These are phyloP conservation scores for Marasmius tenuissimus DNA, from an alignment of 1,284 basidiomycete species.

Conservation along the genomic window DNA sequence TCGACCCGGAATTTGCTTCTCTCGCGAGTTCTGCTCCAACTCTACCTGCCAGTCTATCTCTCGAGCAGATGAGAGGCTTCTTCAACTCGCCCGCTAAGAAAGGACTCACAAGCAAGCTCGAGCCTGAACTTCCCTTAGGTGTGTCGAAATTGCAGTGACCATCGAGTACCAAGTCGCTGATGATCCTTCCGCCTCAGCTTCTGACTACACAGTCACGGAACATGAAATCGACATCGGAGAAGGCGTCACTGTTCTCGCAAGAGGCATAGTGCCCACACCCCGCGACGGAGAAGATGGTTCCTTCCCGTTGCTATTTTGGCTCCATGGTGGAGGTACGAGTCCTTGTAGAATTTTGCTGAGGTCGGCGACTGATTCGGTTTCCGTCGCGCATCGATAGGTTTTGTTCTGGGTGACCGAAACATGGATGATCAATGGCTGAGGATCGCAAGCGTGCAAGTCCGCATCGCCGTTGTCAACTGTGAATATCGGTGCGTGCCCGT, in stretches of 20 bases:
- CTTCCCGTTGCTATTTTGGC: conserved; percentile 14
- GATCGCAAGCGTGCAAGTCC: not conserved
- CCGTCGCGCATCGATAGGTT: not conserved
- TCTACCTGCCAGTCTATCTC: no score
- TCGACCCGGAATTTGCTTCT: no score
- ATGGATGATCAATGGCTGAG: not conserved
- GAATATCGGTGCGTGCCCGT: conserved; percentile 11
- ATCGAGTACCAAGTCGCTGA: no score
- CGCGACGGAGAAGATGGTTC: not conserved
- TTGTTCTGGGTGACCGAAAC: not conserved
- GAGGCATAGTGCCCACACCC: not conserved
- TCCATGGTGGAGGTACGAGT: conserved; percentile 13
- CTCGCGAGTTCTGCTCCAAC: no score
- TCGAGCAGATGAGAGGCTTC: no score
- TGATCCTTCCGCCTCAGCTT: not conserved
- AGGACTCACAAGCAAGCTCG: no score
- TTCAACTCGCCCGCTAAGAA: no score
- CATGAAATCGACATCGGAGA: not conserved
- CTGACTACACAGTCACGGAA: conserved; percentile 1
- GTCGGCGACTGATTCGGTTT: no score
- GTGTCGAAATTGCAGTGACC: no score
- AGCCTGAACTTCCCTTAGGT: no score
- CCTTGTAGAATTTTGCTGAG: no score
- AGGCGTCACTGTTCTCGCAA: conserved; percentile 1
- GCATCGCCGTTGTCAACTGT: conserved; percentile 12